Base-by-base conservation (phyloP, 192 early-diverging fungal genomes). In the Entophlyctis luteolus region DNA sequence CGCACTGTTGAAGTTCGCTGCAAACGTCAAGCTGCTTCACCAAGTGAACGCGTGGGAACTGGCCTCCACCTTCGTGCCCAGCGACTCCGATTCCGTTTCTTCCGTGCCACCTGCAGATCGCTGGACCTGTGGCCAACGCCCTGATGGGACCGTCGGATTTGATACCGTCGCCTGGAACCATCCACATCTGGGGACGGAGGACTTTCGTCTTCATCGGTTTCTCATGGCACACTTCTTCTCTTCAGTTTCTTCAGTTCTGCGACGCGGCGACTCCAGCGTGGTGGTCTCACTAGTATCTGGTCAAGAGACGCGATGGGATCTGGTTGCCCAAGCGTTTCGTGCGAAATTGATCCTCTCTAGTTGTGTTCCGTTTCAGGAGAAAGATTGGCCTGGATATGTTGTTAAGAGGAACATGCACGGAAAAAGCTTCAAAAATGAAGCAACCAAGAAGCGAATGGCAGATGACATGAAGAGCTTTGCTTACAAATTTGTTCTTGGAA, bases 21-120 rank as follows among this genome's bases (percentile, higher is more conserved):
- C 49, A 2, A 62, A 62, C 35, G 77, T 82, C 32, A 56, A 39
- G 29, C 50, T 81, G 2, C 10, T 77, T 59, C 83, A 84, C 57
- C 68, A 72, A 57, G 54, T 84, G 37, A 84, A 84, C 58, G 83
- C 83, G 16, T 84, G 83, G 83, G 80, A 84, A 55, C 63, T 84
- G 35, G 32, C 60, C 4, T 27, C 28, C 5, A n/a, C n/a, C 34
- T 69, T 69, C 42, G 36, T 12, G 10, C 38, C 39, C 10, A 42
- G n/a, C 8, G 39, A 42, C 14, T 25, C 49, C 29, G 49, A 20
- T 20, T 20, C 22, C 29, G 49, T 10, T 52, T 16, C 42, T 12
- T 45, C 20, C 20, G 20, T 45, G n/a, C 20, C 42, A n/a, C 42
- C 42, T 16, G 20, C 42, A 45, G 14, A n/a, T 52, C 20, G 8